phyloP scores from a whole-genome alignment of 179 eudicot genomes.

The Drosera spatulata region DNA sequence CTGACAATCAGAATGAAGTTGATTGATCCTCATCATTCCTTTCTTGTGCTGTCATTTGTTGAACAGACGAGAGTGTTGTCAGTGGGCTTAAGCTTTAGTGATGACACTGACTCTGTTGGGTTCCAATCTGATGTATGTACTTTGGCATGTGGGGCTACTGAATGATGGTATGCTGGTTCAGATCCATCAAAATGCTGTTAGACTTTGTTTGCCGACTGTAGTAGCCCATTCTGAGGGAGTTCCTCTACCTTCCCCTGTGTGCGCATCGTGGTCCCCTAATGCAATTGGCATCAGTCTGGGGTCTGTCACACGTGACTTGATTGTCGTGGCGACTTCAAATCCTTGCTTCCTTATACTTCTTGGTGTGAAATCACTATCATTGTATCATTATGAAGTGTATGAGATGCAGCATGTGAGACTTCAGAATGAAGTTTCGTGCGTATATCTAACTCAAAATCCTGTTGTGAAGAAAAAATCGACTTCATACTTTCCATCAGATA shows the following conservation, averaged over 20 bases:
- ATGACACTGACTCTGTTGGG: conserved; percentile 89
- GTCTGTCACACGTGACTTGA: conserved; percentile 63
- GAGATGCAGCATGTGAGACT: conserved; percentile 68
- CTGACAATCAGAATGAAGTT: conserved; percentile 66
- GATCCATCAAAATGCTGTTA: conserved; percentile 67
- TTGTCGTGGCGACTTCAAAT: conserved; percentile 77
- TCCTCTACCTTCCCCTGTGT: conserved; percentile 42
- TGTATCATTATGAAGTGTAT: conserved; percentile 44
- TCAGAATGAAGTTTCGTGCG: conserved; percentile 80
- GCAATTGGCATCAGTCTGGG: conserved; percentile 68
- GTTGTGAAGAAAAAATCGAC: conserved; percentile 18
- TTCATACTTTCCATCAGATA: conserved; percentile 9
- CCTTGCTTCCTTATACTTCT: conserved; percentile 75
- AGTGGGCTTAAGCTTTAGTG: conserved; percentile 90
- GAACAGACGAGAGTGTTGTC: conserved; percentile 96
- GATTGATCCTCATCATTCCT: conserved; percentile 61
- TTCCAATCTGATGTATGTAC: conserved; percentile 86
- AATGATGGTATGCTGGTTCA: conserved; percentile 71
- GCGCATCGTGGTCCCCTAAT: conserved; percentile 72
- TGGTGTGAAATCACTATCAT: conserved; percentile 44
- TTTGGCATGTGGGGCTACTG: conserved; percentile 84
- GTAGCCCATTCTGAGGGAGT: conserved; percentile 54
- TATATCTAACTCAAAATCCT: conserved; percentile 59
- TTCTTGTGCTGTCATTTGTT: conserved; percentile 90
- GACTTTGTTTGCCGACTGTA: conserved; percentile 63